Conservation (phyloP, 2,329 filamentous ascomycete genomes). For the Trichophyton benhamiae region DNA sequence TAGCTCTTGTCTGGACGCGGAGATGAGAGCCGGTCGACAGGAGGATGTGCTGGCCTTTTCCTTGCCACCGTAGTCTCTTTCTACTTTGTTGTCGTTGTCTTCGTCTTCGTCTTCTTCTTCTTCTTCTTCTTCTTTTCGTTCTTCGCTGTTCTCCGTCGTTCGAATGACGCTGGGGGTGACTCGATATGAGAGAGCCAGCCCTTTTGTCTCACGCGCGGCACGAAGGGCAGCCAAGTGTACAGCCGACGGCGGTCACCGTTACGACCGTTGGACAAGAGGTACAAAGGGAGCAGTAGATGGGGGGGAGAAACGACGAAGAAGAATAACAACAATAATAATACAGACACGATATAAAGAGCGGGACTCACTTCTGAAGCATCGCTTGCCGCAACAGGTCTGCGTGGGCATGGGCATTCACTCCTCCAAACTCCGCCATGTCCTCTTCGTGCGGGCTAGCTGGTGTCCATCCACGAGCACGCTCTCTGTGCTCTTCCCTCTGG, state of each 20-base stretch:
- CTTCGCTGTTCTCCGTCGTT: too few species aligned
- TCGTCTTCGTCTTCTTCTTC: background rate
- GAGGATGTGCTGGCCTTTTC: too few species aligned
- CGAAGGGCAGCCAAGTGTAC: background rate
- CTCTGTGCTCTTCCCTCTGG: background rate
- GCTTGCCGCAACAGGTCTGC: conserved; percentile 48
- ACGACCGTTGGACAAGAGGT: background rate
- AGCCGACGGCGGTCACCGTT: background rate
- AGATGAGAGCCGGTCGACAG: too few species aligned
- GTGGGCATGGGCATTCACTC: conserved; percentile 40
- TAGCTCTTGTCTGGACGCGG: too few species aligned
- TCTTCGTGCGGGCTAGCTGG: background rate
- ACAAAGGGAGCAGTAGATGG: background rate
- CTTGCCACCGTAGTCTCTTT: too few species aligned
- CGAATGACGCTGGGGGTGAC: too few species aligned
- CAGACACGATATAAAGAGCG: too few species aligned
- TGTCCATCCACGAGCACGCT: conserved; percentile 1
- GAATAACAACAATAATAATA: background rate
- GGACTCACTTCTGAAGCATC: conserved; percentile 46
- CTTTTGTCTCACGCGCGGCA: background rate
- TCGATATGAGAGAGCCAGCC: background rate
- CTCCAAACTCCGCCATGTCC: conserved; percentile 33
- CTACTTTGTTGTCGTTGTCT: background rate
- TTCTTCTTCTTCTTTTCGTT: too few species aligned
- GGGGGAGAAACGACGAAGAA: background rate